phyloP scores from a whole-genome alignment of 768 basidiomycete genomes.

The Rubroboletus satanas region DNA sequence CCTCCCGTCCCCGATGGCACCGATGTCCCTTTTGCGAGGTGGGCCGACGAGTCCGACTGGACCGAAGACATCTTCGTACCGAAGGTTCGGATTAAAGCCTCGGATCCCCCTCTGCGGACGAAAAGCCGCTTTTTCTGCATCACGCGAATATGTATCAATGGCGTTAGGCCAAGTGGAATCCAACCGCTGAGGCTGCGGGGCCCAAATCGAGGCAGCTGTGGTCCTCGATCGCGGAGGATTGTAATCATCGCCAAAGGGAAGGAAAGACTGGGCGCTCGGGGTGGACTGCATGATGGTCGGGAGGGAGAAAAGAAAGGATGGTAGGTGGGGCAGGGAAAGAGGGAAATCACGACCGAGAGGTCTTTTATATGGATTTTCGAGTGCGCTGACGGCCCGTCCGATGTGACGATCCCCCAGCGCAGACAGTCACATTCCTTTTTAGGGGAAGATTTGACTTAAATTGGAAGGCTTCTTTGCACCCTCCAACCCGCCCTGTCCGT shows the following conservation, averaged over 20 bases:
- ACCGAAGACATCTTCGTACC: slow-evolving; percentile 66
- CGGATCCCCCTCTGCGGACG: slow-evolving; percentile 28
- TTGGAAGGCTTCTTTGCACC: slow-evolving; percentile 31
- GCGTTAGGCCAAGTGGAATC: slow-evolving; percentile 67
- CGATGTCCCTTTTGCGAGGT: slow-evolving; percentile 48
- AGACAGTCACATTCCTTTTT: slow-evolving; percentile 32
- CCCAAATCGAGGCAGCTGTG: slow-evolving; percentile 67
- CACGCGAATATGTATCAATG: slow-evolving; percentile 57
- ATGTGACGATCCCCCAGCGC: slow-evolving; percentile 31
- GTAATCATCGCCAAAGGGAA: slow-evolving; percentile 37
- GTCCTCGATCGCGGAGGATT: slow-evolving; percentile 41
- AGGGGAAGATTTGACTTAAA: slow-evolving; percentile 29
- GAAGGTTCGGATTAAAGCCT: slow-evolving; percentile 21
- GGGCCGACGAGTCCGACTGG: slow-evolving; percentile 38
- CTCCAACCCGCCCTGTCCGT: slow-evolving; percentile 18
- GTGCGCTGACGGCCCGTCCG: slow-evolving; percentile 18
- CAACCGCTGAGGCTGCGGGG: slow-evolving; percentile 69
- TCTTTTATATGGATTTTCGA: slow-evolving; percentile 35
- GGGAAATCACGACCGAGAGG: slow-evolving; percentile 20
- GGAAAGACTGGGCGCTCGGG: slow-evolving; percentile 25
- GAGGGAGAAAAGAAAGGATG: slow-evolving; percentile 28
- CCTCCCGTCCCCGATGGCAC: slow-evolving; percentile 78
- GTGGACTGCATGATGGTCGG: slow-evolving; percentile 26
- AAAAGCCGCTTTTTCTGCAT: slow-evolving; percentile 40
- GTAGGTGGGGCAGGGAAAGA: slow-evolving; percentile 42